Base-by-base conservation (phyloP, 2,329 filamentous ascomycete genomes). In the Aphanoascus verrucosus region DNA sequence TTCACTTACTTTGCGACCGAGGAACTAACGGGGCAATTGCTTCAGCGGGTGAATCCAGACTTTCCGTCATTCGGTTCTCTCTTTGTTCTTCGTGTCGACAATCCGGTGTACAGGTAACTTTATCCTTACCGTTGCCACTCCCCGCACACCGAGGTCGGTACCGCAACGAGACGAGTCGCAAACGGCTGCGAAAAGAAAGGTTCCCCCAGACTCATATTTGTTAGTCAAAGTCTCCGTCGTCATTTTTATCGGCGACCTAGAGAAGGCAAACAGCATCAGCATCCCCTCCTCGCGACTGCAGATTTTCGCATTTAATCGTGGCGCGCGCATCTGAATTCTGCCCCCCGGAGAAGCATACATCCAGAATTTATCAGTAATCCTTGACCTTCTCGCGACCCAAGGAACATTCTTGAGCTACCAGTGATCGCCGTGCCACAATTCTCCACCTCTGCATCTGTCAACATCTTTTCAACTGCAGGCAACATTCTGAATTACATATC, bases 61-160 rank as follows among this genome's bases (percentile, higher is more conserved):
- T 41, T 46, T n/a, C 50, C 43, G 32, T 41, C 38, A 42, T 46
- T 52, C 50, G 42, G 41, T 46, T 46, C 40, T 32, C 42, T 20
- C 43, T 52, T 45, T 52, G 41, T 46, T 32, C 34, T 52, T 46
- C 50, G 50, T 20, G 34, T 46, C 17, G 40, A 52, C 46, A 49
- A 49, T 20, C 32, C 50, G 32, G 50, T 40, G 28, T 52, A 20
- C 32, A 42, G 50, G 41, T 53, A 48, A 51, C 48, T 46, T 49
- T 53, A 54, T 56, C 48, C 44, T 42, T 53, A 48, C 52, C 43
- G 42, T 57, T 42, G 55, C 55, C 55, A 57, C 55, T 50, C 50
- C 50, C 50, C 50, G 41, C 55, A 40, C 47, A 52, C 48, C 44
- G 49, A 47, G 55, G 42, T 52, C 31, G 53, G 55, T 55, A 53